Evolutionary conservation across 192 early-diverging fungal genomes (phyloP), one percentile per base, ranked within the genome.

Genomic region (Coemansia sp.): DNA sequence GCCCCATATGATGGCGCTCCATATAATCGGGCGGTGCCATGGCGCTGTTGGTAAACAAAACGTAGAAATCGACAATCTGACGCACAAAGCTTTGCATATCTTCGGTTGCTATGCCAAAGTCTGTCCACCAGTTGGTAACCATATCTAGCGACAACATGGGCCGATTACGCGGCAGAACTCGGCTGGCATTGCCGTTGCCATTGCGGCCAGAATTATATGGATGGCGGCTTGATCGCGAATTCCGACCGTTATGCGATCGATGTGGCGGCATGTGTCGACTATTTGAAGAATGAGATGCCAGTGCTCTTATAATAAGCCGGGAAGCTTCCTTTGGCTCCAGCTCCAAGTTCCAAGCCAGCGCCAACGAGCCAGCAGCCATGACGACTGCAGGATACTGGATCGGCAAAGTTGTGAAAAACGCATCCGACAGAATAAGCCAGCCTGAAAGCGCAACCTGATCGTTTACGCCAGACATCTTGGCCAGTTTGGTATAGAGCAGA

Each of bases 401-500:
- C 2, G 79, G 79, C 23, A 80, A 47, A 0, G 63, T 76, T 19
- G 79, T 76, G n/a, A 59, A 70, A 36, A 68, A 76, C n/a, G 68
- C 54, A 33, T 80, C 79, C 15, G 54, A 56, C 6, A 74, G 59
- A 30, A 80, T 76, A 10, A 35, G 46, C 79, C 79, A 80, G 13
- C 68, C 79, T 10, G 58, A 35, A 3, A 37, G 42, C 1, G 58
- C 79, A n/a, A 55, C 55, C 12, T 55, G 62, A 3, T 56, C 38
- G 8, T 16, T 44, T 18, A 70, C 81, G 30, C 83, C 63, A 19
- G 88, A 68, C 48, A 79, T 50, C 49, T 85, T 87, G 28, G 82
- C 83, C 75, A 94, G 80, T 62, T 92, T 90, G 14, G 90, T 68
- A 31, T 87, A 69, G 30, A 83, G 78, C 63, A 81, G 70, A 55